phyloP scores from a whole-genome alignment of 768 basidiomycete genomes.

The Agrocybe chaxingu region DNA sequence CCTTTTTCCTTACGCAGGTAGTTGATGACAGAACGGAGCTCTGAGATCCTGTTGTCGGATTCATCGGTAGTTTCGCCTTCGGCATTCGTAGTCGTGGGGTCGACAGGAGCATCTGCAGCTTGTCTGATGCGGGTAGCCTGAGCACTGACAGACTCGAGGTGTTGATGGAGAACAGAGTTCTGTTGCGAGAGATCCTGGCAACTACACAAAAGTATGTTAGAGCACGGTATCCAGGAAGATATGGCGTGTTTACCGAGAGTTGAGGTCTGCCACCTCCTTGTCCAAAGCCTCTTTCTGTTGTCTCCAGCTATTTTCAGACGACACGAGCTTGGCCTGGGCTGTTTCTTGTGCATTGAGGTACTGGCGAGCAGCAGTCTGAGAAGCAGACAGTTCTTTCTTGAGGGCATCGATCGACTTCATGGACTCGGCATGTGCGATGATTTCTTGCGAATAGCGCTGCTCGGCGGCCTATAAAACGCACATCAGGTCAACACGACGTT shows the following conservation, averaged over 20 bases:
- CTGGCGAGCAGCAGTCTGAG: constrained; percentile 55
- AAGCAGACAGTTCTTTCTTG: constrained; percentile 55
- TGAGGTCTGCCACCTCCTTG: constrained; percentile 74
- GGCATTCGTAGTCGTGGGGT: constrained; percentile 11
- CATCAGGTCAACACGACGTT: background rate
- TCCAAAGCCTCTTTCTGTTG: constrained; percentile 75
- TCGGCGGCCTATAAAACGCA: constrained; percentile 56
- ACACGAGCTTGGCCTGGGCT: constrained; percentile 64
- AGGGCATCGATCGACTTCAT: constrained; percentile 69
- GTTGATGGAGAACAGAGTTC: constrained; percentile 75
- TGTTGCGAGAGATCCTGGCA: constrained; percentile 73
- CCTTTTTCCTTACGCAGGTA: constrained; percentile 91
- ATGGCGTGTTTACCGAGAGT: constrained; percentile 50
- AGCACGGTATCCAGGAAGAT: background rate
- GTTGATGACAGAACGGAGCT: constrained; percentile 73
- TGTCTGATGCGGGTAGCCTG: constrained; percentile 81
- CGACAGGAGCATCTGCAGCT: constrained; percentile 54
- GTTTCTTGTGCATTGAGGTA: constrained; percentile 64
- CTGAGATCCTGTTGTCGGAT: constrained; percentile 61
- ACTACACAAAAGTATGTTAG: constrained; percentile 30
- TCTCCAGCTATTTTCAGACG: constrained; percentile 78
- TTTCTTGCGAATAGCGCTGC: constrained; percentile 75
- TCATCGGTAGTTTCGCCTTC: constrained; percentile 45
- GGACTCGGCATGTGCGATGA: constrained; percentile 82
- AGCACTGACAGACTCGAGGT: constrained; percentile 79